Evolutionary conservation across 495 filamentous ascomycete species (phyloP).

Genomic region (Jackrogersella multiformis): DNA sequence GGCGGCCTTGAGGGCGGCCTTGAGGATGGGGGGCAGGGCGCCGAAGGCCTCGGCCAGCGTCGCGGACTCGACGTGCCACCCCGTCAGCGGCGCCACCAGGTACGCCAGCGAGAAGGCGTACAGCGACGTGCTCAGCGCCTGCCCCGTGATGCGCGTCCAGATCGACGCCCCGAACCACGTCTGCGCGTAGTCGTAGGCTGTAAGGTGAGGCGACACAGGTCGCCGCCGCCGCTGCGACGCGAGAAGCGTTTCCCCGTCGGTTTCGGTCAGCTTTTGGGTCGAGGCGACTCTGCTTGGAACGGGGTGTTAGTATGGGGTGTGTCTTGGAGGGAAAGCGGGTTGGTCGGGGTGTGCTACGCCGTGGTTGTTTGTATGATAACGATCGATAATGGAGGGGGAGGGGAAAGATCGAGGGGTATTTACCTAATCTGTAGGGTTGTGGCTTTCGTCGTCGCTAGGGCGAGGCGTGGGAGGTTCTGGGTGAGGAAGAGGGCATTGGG

Average conservation of each 20-base stretch:
- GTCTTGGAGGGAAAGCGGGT: background rate
- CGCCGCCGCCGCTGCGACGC: constrained; percentile 83
- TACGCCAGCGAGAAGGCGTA: constrained; percentile 89
- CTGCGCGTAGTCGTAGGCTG: constrained; percentile 88
- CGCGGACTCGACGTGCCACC: constrained; percentile 85
- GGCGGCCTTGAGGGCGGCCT: constrained; percentile 75
- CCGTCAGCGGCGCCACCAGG: constrained; percentile 79
- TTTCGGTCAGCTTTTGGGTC: constrained; percentile 66
- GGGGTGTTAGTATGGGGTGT: background rate
- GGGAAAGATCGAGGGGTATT: constrained; percentile 11
- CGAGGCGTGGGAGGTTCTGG: constrained; percentile 46
- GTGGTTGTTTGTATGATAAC: background rate
- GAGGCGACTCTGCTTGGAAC: constrained; percentile 58
- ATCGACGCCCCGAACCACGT: constrained; percentile 77
- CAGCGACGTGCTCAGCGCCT: constrained; percentile 72
- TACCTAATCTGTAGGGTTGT: constrained; percentile 65
- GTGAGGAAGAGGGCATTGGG: constrained; percentile 55
- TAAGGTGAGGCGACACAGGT: constrained; percentile 87
- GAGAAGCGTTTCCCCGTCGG: constrained; percentile 76
- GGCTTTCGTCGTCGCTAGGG: constrained; percentile 59
- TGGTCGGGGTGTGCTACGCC: background rate
- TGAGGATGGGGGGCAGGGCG: constrained; percentile 71
- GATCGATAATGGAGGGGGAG: background rate
- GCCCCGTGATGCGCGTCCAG: constrained; percentile 84
- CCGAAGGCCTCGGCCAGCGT: constrained; percentile 81